A percentile compares a stretch with the other conserved stretches of the same genome.
phyloP scores from a whole-genome alignment of 148 eudicot genomes.

The Beta vulgaris region DNA sequence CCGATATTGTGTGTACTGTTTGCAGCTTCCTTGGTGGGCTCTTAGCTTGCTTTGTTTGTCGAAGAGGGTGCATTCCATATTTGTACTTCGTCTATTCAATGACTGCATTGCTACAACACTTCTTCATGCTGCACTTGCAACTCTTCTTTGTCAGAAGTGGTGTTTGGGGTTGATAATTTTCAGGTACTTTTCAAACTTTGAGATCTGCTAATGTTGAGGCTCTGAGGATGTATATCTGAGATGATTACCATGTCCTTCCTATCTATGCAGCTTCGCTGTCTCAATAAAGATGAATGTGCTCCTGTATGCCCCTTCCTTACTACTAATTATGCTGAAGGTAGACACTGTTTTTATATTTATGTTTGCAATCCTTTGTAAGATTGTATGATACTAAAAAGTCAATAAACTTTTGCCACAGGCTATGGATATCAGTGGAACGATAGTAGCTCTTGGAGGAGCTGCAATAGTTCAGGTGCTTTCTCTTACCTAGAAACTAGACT shows the following conservation, averaged over 20 bases:
- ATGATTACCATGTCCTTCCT: conserved; percentile 17
- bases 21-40: conserved; percentile 99
- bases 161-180: conserved; percentile 75
- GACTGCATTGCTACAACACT: conserved; percentile 92
- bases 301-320: conserved; percentile 89
- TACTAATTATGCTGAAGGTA: conserved; percentile 88
- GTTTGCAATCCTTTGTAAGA: not conserved
- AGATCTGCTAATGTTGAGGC: not conserved
- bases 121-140: conserved; percentile 72
- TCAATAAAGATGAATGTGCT: conserved; percentile 98
- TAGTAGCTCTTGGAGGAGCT: conserved; percentile 82
- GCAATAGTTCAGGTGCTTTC: conserved; percentile 82
- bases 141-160: conserved; percentile 76
- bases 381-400: not conserved
- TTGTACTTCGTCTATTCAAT: conserved; percentile 89
- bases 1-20: conserved; percentile 4
- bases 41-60: conserved; percentile 82
- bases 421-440: conserved; percentile 72
- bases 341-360: not conserved
- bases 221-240: conserved; percentile 8
- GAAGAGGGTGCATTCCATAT: conserved; percentile 89
- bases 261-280: conserved; percentile 74
- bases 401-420: conserved; percentile 51
- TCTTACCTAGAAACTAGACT: conserved; percentile 12
- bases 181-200: conserved; percentile 46